Conservation (phyloP, 805 yeast genomes). For the Candida arabinofermentans region DNA sequence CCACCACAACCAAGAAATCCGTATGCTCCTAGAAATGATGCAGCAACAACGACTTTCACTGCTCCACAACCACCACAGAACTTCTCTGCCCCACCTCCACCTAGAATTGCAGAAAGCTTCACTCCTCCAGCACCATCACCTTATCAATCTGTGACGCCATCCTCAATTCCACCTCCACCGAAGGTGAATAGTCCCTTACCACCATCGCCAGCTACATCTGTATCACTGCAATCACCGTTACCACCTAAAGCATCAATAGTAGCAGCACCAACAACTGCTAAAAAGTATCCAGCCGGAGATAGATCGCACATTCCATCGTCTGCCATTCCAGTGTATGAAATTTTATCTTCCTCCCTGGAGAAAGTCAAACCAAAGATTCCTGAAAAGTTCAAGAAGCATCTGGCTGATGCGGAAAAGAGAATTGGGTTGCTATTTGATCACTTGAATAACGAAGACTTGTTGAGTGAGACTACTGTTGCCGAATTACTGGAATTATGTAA, state of each 20-base stretch:
- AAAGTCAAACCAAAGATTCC: conserved; percentile 73
- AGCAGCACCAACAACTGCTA: conserved; percentile 4
- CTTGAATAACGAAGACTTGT: conserved; percentile 65
- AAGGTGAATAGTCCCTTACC: conserved; percentile 5
- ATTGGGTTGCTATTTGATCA: conserved; percentile 71
- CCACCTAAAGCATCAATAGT: conserved; percentile 18
- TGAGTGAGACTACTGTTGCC: conserved; percentile 52
- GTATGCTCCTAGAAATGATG: conserved; percentile 34
- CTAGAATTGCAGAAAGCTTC: not conserved
- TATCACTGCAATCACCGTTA: conserved; percentile 12
- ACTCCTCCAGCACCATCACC: conserved; percentile 12
- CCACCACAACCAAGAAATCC: conserved; percentile 26
- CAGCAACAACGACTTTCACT: conserved; percentile 8
- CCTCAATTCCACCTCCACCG: conserved; percentile 16
- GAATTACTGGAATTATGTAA: conserved; percentile 49
- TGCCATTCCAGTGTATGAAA: conserved; percentile 54
- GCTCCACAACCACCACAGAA: conserved; percentile 17
- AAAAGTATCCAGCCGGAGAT: conserved; percentile 55
- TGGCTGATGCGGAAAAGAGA: conserved; percentile 79
- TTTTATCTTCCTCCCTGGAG: conserved; percentile 50
- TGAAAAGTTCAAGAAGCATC: conserved; percentile 65
- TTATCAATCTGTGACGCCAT: conserved; percentile 2
- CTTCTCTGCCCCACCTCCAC: conserved; percentile 1
- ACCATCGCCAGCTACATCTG: conserved; percentile 20
- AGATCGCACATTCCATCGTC: conserved; percentile 61